These are phyloP conservation scores for Lodderomyces jiufengensis DNA, from an alignment of 1,139 yeast genomes.

Conservation along the genomic window DNA sequence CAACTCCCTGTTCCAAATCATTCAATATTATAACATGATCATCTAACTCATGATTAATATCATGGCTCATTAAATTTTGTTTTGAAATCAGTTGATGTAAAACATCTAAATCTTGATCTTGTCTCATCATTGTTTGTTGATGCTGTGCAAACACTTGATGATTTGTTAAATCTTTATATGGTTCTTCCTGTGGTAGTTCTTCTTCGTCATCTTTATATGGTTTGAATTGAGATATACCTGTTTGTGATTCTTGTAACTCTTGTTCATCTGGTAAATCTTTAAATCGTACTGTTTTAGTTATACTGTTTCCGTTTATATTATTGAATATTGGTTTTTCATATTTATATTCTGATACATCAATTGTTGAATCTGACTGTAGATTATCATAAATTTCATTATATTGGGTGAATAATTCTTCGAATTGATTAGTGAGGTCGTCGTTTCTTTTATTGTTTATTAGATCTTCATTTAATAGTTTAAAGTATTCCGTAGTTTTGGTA, in stretches of 20 bases:
- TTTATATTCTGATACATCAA: conserved; percentile 37
- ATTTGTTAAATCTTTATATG: conserved; percentile 15
- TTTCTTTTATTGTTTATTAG: conserved; percentile 5
- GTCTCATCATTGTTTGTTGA: conserved; percentile 59
- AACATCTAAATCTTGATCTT: conserved; percentile 58
- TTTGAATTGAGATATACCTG: conserved; percentile 23
- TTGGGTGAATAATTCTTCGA: conserved; percentile 16
- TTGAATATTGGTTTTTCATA: conserved; percentile 16
- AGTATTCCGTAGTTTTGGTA: conserved; percentile 28
- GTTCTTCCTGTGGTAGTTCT: conserved; percentile 5
- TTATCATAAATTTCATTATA: conserved; percentile 22
- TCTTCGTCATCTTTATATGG: conserved; percentile 46
- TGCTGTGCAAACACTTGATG: conserved; percentile 62
- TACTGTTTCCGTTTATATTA: background rate
- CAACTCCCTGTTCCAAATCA: conserved; percentile 69
- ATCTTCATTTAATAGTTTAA: conserved; percentile 34
- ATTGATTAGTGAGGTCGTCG: conserved; percentile 12
- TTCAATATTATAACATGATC: conserved; percentile 66
- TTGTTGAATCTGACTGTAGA: conserved; percentile 25
- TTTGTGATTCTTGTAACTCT: conserved; percentile 20
- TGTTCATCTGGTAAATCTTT: conserved; percentile 35
- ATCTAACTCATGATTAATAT: conserved; percentile 63
- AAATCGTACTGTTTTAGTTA: conserved; percentile 50
- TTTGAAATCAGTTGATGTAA: conserved; percentile 59
- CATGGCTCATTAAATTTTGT: conserved; percentile 63